Percentiles rank a stretch among this genome's conserved stretches.
These are phyloP conservation scores for Amanita phalloides DNA, from an alignment of 768 basidiomycete genomes.

Conservation along the genomic window DNA sequence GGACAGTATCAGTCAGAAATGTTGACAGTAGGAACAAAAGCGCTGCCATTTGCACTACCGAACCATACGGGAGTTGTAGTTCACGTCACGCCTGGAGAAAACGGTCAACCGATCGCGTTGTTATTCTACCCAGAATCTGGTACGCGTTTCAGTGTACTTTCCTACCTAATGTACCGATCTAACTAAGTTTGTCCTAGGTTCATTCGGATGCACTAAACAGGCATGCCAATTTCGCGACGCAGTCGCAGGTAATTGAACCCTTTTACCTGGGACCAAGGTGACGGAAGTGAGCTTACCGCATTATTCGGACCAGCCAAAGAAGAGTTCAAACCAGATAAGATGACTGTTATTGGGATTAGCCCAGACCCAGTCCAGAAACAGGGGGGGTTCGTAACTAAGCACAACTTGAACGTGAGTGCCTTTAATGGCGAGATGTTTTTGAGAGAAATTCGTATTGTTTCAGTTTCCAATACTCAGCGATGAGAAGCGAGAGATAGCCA, in stretches of 20 bases:
- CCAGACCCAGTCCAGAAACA: conserved; percentile 64
- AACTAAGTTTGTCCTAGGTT: conserved; percentile 28
- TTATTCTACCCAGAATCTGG: conserved; percentile 77
- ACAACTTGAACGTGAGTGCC: conserved; percentile 47
- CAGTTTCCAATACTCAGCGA: conserved; percentile 81
- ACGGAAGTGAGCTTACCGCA: neutral
- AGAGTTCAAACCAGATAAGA: conserved; percentile 51
- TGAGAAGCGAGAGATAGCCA: conserved; percentile 44
- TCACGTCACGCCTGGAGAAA: conserved; percentile 47
- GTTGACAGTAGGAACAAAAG: conserved; percentile 38
- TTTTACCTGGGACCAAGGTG: neutral
- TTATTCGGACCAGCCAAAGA: conserved; percentile 36
- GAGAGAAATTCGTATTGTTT: neutral
- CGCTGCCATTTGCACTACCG: conserved; percentile 55
- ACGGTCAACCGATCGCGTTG: conserved; percentile 50
- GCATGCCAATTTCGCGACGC: conserved; percentile 81
- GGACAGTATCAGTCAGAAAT: neutral
- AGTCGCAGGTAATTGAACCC: conserved; percentile 37
- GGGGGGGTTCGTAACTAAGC: conserved; percentile 61
- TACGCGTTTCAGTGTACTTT: conserved; percentile 12
- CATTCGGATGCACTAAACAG: conserved; percentile 72
- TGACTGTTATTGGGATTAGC: conserved; percentile 66
- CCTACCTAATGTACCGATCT: neutral
- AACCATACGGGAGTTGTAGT: conserved; percentile 54
- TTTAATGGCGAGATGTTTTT: neutral